These are phyloP conservation scores for Polygonum aviculare DNA, from an alignment of 148 eudicot species.

Conservation along the genomic window DNA sequence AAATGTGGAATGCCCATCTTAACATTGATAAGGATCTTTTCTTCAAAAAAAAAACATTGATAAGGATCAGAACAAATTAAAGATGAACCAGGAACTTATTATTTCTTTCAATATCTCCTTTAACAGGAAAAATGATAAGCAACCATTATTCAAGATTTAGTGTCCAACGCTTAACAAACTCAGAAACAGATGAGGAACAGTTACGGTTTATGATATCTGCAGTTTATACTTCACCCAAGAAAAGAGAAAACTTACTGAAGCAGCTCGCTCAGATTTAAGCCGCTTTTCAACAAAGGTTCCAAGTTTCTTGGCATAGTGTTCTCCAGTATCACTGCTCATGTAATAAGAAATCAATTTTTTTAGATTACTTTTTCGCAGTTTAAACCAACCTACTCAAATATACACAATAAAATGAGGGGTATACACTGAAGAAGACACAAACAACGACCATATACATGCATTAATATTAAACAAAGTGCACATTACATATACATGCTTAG, in stretches of 20 bases:
- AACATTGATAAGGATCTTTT: neutral
- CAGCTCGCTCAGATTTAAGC: constrained; percentile 86
- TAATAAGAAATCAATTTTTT: neutral
- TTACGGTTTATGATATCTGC: neutral
- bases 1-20: neutral
- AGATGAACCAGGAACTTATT: neutral
- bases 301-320: constrained; percentile 88
- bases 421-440: neutral
- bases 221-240: neutral
- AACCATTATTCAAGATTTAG: neutral
- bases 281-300: constrained; percentile 90
- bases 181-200: neutral
- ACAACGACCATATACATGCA: too few species aligned
- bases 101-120: neutral
- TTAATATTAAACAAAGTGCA: neutral
- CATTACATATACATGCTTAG: neutral
- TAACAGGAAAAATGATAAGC: neutral
- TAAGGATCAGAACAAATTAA: neutral
- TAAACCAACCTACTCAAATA: neutral
- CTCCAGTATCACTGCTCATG: constrained; percentile 69
- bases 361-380: neutral
- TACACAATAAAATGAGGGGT: neutral
- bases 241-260: constrained; percentile 65
- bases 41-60: neutral
- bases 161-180: neutral